Percentiles rank a stretch among this genome's conserved stretches.
These are phyloP conservation scores for Leucaena leucocephala DNA, from an alignment of 306 rosid species.

Conservation along the genomic window DNA sequence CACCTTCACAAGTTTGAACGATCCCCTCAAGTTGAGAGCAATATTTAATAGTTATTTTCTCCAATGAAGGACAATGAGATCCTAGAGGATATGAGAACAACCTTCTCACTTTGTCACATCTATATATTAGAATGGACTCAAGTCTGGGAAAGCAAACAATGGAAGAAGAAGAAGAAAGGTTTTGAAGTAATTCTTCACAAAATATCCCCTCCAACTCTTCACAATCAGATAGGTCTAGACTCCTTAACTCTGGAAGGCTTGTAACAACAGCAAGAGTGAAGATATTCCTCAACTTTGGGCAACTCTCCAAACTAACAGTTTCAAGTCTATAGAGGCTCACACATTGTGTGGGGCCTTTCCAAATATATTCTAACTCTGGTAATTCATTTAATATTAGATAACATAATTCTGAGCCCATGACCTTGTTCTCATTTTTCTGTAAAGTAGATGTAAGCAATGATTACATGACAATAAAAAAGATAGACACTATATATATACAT, in stretches of 20 bases:
- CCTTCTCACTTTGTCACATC: too few species aligned
- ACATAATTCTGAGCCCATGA: not conserved
- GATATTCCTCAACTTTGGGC: not conserved
- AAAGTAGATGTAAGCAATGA: too few species aligned
- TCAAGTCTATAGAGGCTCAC: not conserved
- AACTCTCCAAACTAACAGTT: accelerated
- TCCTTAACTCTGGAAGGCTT: not conserved
- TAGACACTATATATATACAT: too few species aligned
- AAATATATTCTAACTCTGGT: not conserved
- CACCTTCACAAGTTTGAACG: too few species aligned
- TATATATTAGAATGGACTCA: too few species aligned
- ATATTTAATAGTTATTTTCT: too few species aligned
- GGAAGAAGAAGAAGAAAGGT: not conserved
- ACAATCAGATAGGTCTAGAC: accelerated
- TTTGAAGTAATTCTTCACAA: too few species aligned
- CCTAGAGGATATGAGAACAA: not conserved
- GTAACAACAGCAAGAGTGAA: not conserved
- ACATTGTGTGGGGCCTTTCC: not conserved
- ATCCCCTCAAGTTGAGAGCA: too few species aligned
- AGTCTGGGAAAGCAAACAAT: not conserved
- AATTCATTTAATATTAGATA: accelerated
- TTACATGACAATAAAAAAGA: not conserved
- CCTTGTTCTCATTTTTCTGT: not conserved
- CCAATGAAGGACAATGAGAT: not conserved
- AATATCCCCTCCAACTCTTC: not conserved